Evolutionary conservation across 495 filamentous ascomycete genomes (phyloP).

Genomic region (Penicillium crystallinum): DNA sequence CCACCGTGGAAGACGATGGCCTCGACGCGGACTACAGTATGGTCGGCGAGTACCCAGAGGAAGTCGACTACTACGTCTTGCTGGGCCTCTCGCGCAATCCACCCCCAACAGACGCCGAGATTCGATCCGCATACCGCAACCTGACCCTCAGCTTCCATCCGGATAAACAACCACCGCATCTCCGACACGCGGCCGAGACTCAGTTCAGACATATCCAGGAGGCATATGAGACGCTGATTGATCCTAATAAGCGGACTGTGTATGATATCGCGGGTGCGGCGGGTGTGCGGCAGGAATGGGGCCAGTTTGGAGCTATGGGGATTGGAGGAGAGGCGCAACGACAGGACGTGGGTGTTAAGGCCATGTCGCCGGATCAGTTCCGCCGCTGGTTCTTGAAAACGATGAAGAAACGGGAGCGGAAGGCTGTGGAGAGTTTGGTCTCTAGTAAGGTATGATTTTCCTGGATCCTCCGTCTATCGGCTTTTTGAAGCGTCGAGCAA

Average conservation of each 20-base stretch:
- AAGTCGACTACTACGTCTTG: slow-evolving; percentile 47
- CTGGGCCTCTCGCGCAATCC: slow-evolving; percentile 44
- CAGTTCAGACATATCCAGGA: slow-evolving; percentile 47
- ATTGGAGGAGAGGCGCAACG: slow-evolving; percentile 22
- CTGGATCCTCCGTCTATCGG: neutral
- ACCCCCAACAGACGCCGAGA: slow-evolving; percentile 42
- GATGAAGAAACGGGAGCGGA: slow-evolving; percentile 42
- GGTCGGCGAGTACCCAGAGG: slow-evolving; percentile 26
- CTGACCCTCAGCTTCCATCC: slow-evolving; percentile 55
- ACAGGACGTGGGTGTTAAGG: slow-evolving; percentile 37
- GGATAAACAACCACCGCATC: slow-evolving; percentile 50
- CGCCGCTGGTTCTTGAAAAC: slow-evolving; percentile 45
- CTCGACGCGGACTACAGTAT: slow-evolving; percentile 21
- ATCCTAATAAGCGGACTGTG: slow-evolving; percentile 49
- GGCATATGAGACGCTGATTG: slow-evolving; percentile 52
- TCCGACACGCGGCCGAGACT: slow-evolving; percentile 40
- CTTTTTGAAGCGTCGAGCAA: neutral
- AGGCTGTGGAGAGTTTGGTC: slow-evolving; percentile 40
- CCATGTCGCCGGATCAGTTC: slow-evolving; percentile 45
- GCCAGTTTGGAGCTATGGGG: slow-evolving; percentile 31
- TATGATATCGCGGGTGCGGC: slow-evolving; percentile 50
- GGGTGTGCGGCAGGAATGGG: slow-evolving; percentile 43
- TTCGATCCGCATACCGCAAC: slow-evolving; percentile 48
- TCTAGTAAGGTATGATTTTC: slow-evolving; percentile 33
- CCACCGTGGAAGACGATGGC: slow-evolving; percentile 18